Conservation (phyloP, 2,329 filamentous ascomycete genomes). For the Volutella citrinella region DNA sequence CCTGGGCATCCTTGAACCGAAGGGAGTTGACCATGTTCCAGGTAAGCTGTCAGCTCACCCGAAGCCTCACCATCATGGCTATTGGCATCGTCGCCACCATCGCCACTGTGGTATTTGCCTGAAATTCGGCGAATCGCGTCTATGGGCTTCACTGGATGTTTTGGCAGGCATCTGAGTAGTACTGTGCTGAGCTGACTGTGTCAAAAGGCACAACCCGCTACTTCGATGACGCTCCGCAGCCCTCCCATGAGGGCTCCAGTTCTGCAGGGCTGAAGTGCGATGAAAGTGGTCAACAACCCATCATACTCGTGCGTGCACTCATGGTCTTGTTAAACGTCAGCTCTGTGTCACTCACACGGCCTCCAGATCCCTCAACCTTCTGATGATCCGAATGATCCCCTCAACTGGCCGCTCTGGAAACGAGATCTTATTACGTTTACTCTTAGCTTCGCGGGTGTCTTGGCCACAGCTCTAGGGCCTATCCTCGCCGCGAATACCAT, state of each 20-base stretch:
- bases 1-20: constrained; percentile 71
- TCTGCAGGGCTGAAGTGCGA: constrained; percentile 68
- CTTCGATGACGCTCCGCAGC: no score
- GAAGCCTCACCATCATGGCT: constrained; percentile 3
- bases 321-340: neutral
- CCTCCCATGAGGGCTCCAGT: no score
- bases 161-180: no score
- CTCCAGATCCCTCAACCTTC: constrained; percentile 72
- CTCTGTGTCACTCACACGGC: constrained; percentile 11
- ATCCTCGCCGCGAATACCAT: constrained; percentile 87
- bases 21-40: constrained; percentile 65
- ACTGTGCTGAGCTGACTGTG: no score
- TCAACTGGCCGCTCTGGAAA: constrained; percentile 81
- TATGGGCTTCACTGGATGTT: no score
- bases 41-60: constrained; percentile 47
- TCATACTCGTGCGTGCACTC: constrained; percentile 64
- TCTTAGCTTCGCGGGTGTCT: constrained; percentile 76
- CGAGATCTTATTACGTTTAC: constrained; percentile 77
- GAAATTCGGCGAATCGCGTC: no score
- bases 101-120: no score
- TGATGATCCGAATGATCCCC: constrained; percentile 85
- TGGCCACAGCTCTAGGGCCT: constrained; percentile 80
- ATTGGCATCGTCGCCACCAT: no score
- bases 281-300: constrained; percentile 59
- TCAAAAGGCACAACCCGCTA: constrained; percentile 58